Base-by-base conservation (phyloP, 2,329 filamentous ascomycete species). In the Aspergillus quadrilineatus region DNA sequence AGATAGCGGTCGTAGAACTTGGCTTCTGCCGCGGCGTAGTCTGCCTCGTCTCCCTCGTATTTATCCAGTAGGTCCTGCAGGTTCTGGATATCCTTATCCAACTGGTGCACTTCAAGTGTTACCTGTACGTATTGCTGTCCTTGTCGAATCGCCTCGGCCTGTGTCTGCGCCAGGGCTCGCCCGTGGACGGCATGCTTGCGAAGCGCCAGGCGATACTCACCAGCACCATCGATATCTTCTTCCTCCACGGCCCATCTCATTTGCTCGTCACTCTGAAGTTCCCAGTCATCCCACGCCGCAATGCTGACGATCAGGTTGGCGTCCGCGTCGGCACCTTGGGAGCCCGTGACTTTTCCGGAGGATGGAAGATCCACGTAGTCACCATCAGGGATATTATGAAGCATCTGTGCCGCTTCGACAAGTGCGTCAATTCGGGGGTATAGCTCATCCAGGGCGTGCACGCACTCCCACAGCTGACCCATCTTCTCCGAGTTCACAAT, bases 161-260 rank as follows among this genome's bases (percentile, higher is more conserved):
- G 52, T 10, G 52, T 44, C 44, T 55, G 52, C 22, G 52, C 44
- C 6, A 55, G 29, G 9, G 22, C 30, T 12, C 36, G 36, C 6
- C 52, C 52, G 22, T 49, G 15, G 14, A 55, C 36, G 10, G 52
- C 52, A 30, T 55, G 52, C n/a, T 49, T 49, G 32, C 52, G 52
- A 14, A 55, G 44, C 6, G 52, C 37, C 17, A 49, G 39, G 14
- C 36, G 52, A 36, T 49, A 55, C 15, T 41, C 44, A 15, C 17
- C 14, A 30, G 52, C 52, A 2, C 52, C 52, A 3, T 30, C 36
- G 8, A 55, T 55, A n/a, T n/a, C 43, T 12, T 45, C n/a, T 14
- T 28, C 26, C 9, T 28, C 7, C 7, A 42, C 39, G 5, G n/a
- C 39, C 14, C n/a, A 42, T 17, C 7, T 8, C n/a, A 42, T 15